Evolutionary conservation across 2,329 filamentous ascomycete species (phyloP).

Genomic region (Onygena corvina): DNA sequence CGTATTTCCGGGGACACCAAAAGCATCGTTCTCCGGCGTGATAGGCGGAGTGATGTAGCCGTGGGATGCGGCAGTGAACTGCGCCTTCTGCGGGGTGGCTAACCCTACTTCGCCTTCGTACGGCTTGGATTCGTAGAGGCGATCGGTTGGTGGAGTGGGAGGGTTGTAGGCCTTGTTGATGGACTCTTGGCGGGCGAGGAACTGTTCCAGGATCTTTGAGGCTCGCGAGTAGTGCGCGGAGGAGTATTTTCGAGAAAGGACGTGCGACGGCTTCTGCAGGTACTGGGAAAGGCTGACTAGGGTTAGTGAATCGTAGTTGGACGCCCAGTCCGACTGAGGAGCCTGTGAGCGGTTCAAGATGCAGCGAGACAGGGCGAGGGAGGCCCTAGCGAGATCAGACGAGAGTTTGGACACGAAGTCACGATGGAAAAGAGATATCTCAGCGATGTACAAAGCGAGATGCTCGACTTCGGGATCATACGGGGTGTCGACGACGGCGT

Average conservation of each 20-base stretch:
- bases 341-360: slow-evolving; percentile 71
- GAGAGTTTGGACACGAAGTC: slow-evolving; percentile 91
- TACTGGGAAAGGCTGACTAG: slow-evolving; percentile 53
- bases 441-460: slow-evolving; percentile 86
- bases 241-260: slow-evolving; percentile 56
- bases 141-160: slow-evolving; percentile 32
- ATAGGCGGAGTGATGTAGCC: slow-evolving; percentile 39
- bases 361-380: slow-evolving; percentile 72
- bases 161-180: slow-evolving; percentile 37
- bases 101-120: slow-evolving; percentile 33
- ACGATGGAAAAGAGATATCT: slow-evolving; percentile 90
- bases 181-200: slow-evolving; percentile 52
- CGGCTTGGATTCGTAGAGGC: slow-evolving; percentile 27
- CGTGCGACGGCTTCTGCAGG: slow-evolving; percentile 54
- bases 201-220: slow-evolving; percentile 52
- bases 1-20: slow-evolving; percentile 26
- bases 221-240: slow-evolving; percentile 54
- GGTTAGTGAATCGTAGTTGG: slow-evolving; percentile 40
- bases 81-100: slow-evolving; percentile 33
- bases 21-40: slow-evolving; percentile 35
- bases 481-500: slow-evolving; percentile 62
- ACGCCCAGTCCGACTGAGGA: slow-evolving; percentile 62
- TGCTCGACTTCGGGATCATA: slow-evolving; percentile 84
- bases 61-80: slow-evolving; percentile 27
- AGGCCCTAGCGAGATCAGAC: slow-evolving; percentile 78